Evolutionary conservation across 2,329 filamentous ascomycete species (phyloP).

Genomic region (Talaromyces islandicus): DNA sequence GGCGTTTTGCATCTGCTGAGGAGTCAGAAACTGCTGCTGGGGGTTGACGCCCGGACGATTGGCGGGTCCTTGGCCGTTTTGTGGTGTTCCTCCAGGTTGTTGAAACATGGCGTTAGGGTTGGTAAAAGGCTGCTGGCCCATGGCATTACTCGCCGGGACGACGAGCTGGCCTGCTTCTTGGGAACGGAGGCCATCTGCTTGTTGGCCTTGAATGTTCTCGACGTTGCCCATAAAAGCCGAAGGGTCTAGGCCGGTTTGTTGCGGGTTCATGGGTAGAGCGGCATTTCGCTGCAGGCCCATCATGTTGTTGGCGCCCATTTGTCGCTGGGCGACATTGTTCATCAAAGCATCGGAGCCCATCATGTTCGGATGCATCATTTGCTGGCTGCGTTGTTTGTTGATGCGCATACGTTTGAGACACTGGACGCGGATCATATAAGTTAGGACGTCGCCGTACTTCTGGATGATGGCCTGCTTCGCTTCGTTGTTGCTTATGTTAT

Average conservation of each 20-base stretch:
- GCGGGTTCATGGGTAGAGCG: constrained; percentile 25
- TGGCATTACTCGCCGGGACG: constrained; percentile 58
- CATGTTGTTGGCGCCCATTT: constrained; percentile 36
- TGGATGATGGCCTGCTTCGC: constrained; percentile 41
- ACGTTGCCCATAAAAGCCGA: constrained; percentile 41
- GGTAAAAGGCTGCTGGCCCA: constrained; percentile 31
- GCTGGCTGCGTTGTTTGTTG: constrained; percentile 26
- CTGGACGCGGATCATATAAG: constrained; percentile 46
- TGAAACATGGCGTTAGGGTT: constrained; percentile 37
- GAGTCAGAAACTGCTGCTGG: constrained; percentile 35
- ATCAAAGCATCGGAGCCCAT: constrained; percentile 32
- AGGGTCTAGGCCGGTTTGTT: constrained; percentile 22
- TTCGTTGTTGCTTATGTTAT: constrained; percentile 37
- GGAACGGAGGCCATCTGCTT: constrained; percentile 55
- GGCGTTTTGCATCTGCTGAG: constrained; percentile 26
- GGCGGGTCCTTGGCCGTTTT: constrained; percentile 33
- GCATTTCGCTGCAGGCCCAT: constrained; percentile 35
- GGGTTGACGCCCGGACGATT: constrained; percentile 33
- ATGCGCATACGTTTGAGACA: constrained; percentile 37
- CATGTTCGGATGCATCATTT: constrained; percentile 21
- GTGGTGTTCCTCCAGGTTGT: constrained; percentile 27
- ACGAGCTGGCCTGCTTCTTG: constrained; percentile 57
- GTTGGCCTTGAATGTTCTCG: constrained; percentile 54
- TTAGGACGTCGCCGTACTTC: constrained; percentile 45
- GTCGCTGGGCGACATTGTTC: constrained; percentile 34